A percentile compares a stretch with the other conserved stretches of the same genome.
Conservation (phyloP, 2,329 filamentous ascomycete species). For the Nannizziopsis arthrosporioides region DNA sequence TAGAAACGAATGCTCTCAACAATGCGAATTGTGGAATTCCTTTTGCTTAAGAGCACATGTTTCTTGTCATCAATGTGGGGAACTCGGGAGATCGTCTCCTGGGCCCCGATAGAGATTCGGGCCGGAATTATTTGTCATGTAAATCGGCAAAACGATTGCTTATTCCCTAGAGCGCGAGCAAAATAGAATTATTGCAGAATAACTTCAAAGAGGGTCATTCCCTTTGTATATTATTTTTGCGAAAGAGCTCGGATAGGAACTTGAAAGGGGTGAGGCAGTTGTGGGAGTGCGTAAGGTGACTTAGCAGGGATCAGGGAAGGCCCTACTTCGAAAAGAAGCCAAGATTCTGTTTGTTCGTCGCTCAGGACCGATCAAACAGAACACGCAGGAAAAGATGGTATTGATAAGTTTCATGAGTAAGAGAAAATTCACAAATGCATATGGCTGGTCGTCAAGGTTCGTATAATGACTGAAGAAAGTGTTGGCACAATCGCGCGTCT, state of each 20-base stretch:
- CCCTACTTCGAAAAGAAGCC: neutral
- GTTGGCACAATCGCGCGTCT: too few species aligned
- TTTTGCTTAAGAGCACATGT: neutral
- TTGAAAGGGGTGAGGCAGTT: neutral
- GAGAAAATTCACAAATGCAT: too few species aligned
- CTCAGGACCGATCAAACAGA: neutral
- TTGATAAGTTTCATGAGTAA: neutral
- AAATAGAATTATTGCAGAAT: neutral
- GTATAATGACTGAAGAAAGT: too few species aligned
- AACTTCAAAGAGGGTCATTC: neutral
- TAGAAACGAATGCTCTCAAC: neutral
- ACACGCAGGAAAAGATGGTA: neutral
- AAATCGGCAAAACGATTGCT: neutral
- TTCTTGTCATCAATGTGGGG: neutral
- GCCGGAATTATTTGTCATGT: neutral
- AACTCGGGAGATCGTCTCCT: slow-evolving; percentile 9
- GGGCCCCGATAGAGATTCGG: neutral
- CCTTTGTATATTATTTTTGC: neutral
- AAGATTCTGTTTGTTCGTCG: neutral
- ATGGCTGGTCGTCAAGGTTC: too few species aligned
- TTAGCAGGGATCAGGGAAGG: neutral
- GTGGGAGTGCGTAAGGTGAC: neutral
- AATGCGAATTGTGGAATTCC: neutral
- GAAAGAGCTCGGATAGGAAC: neutral
- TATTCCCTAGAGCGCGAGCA: neutral